Evolutionary conservation across 305 asterid genomes (phyloP).

Genomic region (Fraxinus albicans): DNA sequence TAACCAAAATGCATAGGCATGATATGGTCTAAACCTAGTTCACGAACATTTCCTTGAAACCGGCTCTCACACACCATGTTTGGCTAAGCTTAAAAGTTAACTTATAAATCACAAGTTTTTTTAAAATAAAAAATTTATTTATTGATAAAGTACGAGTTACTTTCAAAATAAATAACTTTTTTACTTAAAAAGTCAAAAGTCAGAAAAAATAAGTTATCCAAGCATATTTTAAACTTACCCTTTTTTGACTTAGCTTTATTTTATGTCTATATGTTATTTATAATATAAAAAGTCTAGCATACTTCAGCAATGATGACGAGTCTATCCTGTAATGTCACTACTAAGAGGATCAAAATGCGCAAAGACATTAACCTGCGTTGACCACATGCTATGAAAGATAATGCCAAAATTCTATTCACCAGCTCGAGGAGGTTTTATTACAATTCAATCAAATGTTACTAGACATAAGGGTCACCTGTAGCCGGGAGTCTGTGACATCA

Average conservation of each 20-base stretch:
- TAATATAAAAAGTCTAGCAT: neutral
- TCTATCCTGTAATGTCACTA: neutral
- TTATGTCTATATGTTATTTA: neutral
- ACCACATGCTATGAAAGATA: neutral
- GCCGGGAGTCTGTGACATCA: slow-evolving; percentile 78
- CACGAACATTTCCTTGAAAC: neutral
- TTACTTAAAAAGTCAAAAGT: neutral
- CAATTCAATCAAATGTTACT: neutral
- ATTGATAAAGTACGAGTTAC: neutral
- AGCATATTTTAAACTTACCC: neutral
- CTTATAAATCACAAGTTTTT: neutral
- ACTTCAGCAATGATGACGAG: neutral
- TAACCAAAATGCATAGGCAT: neutral
- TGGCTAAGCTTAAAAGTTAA: neutral
- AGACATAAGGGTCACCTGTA: slow-evolving; percentile 53
- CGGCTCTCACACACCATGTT: neutral
- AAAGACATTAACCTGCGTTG: neutral
- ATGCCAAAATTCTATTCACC: neutral
- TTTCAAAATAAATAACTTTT: neutral
- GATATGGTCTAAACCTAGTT: neutral
- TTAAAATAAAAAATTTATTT: neutral
- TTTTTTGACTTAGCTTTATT: slow-evolving; percentile 7
- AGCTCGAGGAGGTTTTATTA: neutral
- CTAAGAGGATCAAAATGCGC: neutral
- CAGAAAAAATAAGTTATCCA: neutral